Base-by-base conservation (phyloP, 495 filamentous ascomycete genomes). In the Penicillium cataractarum region DNA sequence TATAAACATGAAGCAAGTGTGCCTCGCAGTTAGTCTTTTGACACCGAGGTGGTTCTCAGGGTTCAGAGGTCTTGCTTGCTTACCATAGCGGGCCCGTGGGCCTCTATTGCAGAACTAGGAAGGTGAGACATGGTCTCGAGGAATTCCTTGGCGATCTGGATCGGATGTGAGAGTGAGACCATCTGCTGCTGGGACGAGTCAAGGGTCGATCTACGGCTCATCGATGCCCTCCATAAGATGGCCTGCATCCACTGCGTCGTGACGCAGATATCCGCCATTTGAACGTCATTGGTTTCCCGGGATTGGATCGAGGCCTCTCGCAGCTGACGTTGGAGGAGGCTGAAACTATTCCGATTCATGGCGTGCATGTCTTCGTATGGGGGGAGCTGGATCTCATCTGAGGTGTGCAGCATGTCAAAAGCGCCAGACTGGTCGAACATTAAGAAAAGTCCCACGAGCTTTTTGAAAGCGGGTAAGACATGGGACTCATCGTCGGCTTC, bases 161-260 rank as follows among this genome's bases (percentile, higher is more conserved):
- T 53, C 9, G 50, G 50, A 12, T 32, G 29, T 21, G 50, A 53
- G 8, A 33, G 50, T 12, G 27, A 32, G 8, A 4, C 0, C 13
- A 51, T 29, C 4, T 51, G 48, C 48, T 51, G 48, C 27, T 51
- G 48, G 5, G 48, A n/a, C 48, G 27, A 51, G 48, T 31, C 48
- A 31, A 51, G 48, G 2, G 48, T 27, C 17, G 48, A 51, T 21
- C 24, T 29, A 8, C 50, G 27, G 15, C 29, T 21, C 17, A 33
- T 33, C 9, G 50, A 53, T 10, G 29, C 50, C 31, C 29, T 53
- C 50, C 50, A 53, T 22, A 53, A 21, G 17, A 53, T 53, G 17
- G 17, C 29, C n/a, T 33, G 50, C 50, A 53, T 53, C 50, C 50
- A 53, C 27, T 53, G 50, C 13, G 27, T 53, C 8, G 50, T 53